These are phyloP conservation scores for Choiromyces venosus DNA, from an alignment of 495 filamentous ascomycete genomes.

Conservation along the genomic window DNA sequence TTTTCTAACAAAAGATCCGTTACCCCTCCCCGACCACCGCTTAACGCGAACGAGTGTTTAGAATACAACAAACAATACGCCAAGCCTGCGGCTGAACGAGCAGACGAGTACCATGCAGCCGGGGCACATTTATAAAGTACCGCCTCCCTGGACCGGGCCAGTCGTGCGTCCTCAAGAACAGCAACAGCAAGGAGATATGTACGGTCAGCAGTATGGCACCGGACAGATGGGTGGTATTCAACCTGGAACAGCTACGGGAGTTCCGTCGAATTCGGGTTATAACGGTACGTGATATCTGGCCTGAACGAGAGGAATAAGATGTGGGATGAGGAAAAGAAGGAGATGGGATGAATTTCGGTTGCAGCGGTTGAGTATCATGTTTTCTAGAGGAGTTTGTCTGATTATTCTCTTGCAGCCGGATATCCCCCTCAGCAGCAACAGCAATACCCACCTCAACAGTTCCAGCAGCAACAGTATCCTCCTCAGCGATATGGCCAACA, in stretches of 20 bases:
- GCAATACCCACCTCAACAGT: conserved; percentile 10
- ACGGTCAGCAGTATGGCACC: conserved; percentile 23
- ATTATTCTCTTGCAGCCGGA: conserved; percentile 9
- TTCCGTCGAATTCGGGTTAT: conserved; percentile 17
- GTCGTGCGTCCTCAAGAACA: conserved; percentile 8
- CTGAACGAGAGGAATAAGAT: not conserved
- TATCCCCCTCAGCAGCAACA: conserved; percentile 21
- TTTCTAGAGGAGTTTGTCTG: not conserved
- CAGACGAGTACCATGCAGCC: conserved; percentile 1
- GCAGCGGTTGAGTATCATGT: not conserved
- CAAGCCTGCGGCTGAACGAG: not conserved
- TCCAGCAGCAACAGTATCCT: conserved; percentile 21
- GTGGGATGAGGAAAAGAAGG: not conserved
- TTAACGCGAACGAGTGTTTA: not conserved
- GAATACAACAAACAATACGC: not conserved
- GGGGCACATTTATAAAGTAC: conserved; percentile 26
- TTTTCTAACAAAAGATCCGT: not conserved
- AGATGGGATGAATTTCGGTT: not conserved
- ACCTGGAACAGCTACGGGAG: conserved; percentile 33
- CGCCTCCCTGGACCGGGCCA: conserved; percentile 24
- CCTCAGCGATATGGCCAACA: conserved; percentile 23
- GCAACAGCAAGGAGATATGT: conserved; percentile 28
- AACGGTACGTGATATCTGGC: conserved; percentile 15
- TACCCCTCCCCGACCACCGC: not conserved
- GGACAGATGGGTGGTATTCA: conserved; percentile 26